Percentiles rank a stretch among this genome's conserved stretches.
phyloP scores from a whole-genome alignment of 2,329 filamentous ascomycete genomes.

The Colletotrichum sp. region DNA sequence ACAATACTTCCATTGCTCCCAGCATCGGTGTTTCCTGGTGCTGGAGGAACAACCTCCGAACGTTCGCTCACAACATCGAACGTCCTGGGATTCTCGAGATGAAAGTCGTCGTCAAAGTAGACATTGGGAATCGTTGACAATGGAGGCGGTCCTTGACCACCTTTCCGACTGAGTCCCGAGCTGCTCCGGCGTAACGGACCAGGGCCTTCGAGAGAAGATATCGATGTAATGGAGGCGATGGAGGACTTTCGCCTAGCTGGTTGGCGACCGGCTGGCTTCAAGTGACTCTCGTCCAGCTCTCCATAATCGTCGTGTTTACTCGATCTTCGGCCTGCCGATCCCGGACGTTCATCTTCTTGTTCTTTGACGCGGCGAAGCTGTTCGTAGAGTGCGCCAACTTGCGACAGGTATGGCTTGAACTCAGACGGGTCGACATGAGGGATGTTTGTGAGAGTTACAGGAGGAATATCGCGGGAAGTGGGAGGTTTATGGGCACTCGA shows the following conservation, averaged over 20 bases:
- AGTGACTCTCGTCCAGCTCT: slow-evolving; percentile 48
- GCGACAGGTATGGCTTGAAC: slow-evolving; percentile 83
- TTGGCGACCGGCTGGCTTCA: slow-evolving; percentile 49
- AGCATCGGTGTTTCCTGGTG: slow-evolving; percentile 55
- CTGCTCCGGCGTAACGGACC: slow-evolving; percentile 49
- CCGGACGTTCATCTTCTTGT: slow-evolving; percentile 64
- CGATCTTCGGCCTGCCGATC: slow-evolving; percentile 32
- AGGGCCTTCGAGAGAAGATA: slow-evolving; percentile 53
- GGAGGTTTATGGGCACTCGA: slow-evolving; percentile 82
- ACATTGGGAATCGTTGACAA: slow-evolving; percentile 90
- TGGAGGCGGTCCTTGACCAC: slow-evolving; percentile 77
- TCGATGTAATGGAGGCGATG: slow-evolving; percentile 51
- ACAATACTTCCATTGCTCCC: slow-evolving; percentile 61
- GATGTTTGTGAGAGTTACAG: slow-evolving; percentile 89
- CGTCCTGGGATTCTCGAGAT: slow-evolving; percentile 91
- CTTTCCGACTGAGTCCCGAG: slow-evolving; percentile 59
- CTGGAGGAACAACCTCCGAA: slow-evolving; percentile 87
- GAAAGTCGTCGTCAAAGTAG: slow-evolving; percentile 95
- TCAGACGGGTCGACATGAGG: slow-evolving; percentile 78
- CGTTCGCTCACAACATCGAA: slow-evolving; percentile 97
- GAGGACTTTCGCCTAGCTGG: slow-evolving; percentile 44
- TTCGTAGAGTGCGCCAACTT: slow-evolving; percentile 88
- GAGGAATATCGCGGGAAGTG: slow-evolving; percentile 88
- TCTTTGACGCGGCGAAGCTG: slow-evolving; percentile 85
- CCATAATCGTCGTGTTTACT: slow-evolving; percentile 47